Evolutionary conservation across 352 stramenopile species (phyloP), one percentile per base, ranked within the genome.

Genomic region (Phytophthora fragariaefolia): DNA sequence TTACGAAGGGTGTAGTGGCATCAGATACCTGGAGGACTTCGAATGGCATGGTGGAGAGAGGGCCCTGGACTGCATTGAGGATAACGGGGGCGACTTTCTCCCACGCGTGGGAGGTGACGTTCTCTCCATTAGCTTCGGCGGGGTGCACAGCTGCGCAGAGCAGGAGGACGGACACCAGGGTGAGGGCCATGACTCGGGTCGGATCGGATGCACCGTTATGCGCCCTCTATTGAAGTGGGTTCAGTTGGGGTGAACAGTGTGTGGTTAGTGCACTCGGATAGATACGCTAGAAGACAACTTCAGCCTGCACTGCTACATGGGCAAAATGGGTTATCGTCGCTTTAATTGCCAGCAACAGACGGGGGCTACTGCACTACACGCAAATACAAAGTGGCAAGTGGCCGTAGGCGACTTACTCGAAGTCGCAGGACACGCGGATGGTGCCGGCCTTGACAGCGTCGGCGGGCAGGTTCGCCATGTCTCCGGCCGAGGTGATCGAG

Each of bases 1-100:
- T 24, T 51, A 56, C n/a, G n/a, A n/a, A n/a, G n/a, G n/a, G n/a
- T n/a, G n/a, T n/a, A n/a, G n/a, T n/a, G n/a, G n/a, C n/a, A n/a
- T n/a, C n/a, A n/a, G 12, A 42, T 55, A 89, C 80, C 80, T 89
- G 82, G 18, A 90, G 64, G 24, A 90, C 78, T 60, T 90, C 66
- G 49, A 90, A 87, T 2, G 62, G 9, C 79, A 90, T 87, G 26
- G 54, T 57, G 10, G 53, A 23, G 18, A 45, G 24, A 17, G 13
- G 34, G 45, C 18, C 17, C 6, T 24, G 0, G 10, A 18, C 40
- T 17, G 23, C 9, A 51, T 51, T 43, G 17, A 58, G 52, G 47
- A 66, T 40, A 7, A 61, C 13, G 0, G 66, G 49, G 46, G 30
- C 13, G 22, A 18, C 9, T 6, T 49, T 47, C 30, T 59, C 32